Conservation (phyloP, 208 protist genomes). For the Tritrichomonas musculus region DNA sequence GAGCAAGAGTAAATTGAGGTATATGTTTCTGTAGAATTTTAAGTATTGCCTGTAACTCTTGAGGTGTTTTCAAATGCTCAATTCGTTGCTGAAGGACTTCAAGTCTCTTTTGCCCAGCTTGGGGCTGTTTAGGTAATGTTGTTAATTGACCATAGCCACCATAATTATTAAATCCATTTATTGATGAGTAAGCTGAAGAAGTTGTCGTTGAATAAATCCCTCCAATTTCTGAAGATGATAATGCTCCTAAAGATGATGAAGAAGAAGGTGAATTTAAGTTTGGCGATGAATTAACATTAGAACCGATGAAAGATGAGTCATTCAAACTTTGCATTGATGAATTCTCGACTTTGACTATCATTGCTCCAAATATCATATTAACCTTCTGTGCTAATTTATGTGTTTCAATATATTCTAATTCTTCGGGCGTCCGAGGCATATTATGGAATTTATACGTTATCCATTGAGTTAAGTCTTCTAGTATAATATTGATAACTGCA, state of each 20-base stretch:
- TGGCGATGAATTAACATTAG: neutral
- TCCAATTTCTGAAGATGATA: no score
- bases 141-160: no score
- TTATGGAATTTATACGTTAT: neutral
- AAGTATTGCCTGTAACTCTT: neutral
- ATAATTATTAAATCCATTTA: no score
- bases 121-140: no score
- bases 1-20: neutral
- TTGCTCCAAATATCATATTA: neutral
- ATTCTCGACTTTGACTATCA: neutral
- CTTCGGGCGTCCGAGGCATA: neutral
- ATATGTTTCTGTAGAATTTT: neutral
- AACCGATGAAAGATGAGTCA: no score
- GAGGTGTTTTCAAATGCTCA: neutral
- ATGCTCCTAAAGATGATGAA: no score
- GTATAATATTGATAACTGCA: neutral
- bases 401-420: neutral
- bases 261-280: neutral
- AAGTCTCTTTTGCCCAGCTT: neutral
- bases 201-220: no score
- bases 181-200: no score
- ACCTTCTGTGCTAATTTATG: neutral
- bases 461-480: neutral
- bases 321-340: neutral
- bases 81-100: slow-evolving; percentile 20